Conservation (phyloP, 805 yeast genomes). For the Yamadazyma nakazawae region DNA sequence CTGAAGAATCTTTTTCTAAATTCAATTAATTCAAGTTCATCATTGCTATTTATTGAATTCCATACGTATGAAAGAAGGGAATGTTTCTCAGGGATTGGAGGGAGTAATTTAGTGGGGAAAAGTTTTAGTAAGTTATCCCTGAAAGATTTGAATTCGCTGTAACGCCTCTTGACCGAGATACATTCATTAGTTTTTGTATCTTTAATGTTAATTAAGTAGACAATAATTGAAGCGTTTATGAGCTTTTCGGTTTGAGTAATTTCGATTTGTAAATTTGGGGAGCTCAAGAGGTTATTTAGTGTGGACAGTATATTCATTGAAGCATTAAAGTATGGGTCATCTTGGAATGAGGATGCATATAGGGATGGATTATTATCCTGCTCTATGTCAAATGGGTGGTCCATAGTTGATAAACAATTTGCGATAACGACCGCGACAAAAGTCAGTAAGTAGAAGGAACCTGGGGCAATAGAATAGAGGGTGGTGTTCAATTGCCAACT, state of each 20-base stretch:
- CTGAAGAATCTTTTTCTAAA: slow-evolving; percentile 46
- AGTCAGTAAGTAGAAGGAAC: too few species aligned
- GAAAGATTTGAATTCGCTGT: slow-evolving; percentile 43
- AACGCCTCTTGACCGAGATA: slow-evolving; percentile 39
- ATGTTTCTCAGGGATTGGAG: slow-evolving; percentile 47
- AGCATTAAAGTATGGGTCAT: slow-evolving; percentile 24
- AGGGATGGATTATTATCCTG: slow-evolving; percentile 46
- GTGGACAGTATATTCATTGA: slow-evolving; percentile 29
- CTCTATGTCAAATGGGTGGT: slow-evolving; percentile 31
- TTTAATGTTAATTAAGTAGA: slow-evolving; percentile 30
- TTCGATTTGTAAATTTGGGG: slow-evolving; percentile 23
- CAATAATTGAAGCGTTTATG: slow-evolving; percentile 34
- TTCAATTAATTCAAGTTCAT: slow-evolving; percentile 41
- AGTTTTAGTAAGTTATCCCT: slow-evolving; percentile 35
- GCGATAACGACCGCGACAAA: neutral
- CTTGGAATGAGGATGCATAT: slow-evolving; percentile 26
- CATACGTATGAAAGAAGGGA: slow-evolving; percentile 43
- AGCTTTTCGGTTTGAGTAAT: slow-evolving; percentile 35
- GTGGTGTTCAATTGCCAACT: too few species aligned
- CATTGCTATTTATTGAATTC: slow-evolving; percentile 36
- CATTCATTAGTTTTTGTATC: slow-evolving; percentile 4
- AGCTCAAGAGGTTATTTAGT: slow-evolving; percentile 21
- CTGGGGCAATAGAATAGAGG: too few species aligned
- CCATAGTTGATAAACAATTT: slow-evolving; percentile 13
- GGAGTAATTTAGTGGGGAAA: slow-evolving; percentile 39